Evolutionary conservation across 2,329 filamentous ascomycete species (phyloP).

Genomic region (Colletotrichum melonis): DNA sequence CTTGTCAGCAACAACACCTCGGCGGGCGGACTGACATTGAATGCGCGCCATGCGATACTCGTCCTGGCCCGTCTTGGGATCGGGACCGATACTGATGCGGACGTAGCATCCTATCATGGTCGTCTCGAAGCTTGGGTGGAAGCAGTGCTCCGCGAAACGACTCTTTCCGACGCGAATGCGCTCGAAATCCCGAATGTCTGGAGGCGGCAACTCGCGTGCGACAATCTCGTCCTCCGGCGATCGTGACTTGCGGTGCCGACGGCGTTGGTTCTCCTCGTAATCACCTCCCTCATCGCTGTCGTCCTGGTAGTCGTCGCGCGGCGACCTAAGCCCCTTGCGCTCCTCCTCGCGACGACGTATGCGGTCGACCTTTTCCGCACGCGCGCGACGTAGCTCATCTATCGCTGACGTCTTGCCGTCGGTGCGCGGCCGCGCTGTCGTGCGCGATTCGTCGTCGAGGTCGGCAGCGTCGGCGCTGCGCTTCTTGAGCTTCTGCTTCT

Average conservation of each 20-base stretch:
- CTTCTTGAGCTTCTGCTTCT: constrained; percentile 72
- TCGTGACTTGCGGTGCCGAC: constrained; percentile 64
- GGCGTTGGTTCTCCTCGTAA: constrained; percentile 21
- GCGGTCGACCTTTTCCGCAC: constrained; percentile 73
- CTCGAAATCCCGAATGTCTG: constrained; percentile 84
- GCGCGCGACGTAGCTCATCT: constrained; percentile 72
- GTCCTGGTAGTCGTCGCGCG: constrained; percentile 69
- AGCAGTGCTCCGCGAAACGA: constrained; percentile 91
- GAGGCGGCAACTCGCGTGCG: constrained; percentile 76
- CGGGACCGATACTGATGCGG: constrained; percentile 84
- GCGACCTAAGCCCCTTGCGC: constrained; percentile 58
- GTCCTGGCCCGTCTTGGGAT: constrained; percentile 77
- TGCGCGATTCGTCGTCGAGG: constrained; percentile 80
- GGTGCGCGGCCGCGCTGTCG: constrained; percentile 78
- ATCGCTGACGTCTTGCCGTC: constrained; percentile 78
- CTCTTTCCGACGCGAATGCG: constrained; percentile 84
- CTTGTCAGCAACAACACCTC: neutral
- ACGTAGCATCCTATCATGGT: constrained; percentile 86
- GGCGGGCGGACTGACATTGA: constrained; percentile 69
- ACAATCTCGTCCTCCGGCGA: constrained; percentile 73
- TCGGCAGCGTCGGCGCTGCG: constrained; percentile 85
- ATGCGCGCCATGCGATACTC: constrained; percentile 91
- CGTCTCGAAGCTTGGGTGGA: constrained; percentile 89
- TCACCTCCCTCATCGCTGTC: constrained; percentile 79
- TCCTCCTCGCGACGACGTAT: constrained; percentile 73